Conservation (phyloP, 2,329 filamentous ascomycete genomes). For the Aspergillus pseudoterreus region DNA sequence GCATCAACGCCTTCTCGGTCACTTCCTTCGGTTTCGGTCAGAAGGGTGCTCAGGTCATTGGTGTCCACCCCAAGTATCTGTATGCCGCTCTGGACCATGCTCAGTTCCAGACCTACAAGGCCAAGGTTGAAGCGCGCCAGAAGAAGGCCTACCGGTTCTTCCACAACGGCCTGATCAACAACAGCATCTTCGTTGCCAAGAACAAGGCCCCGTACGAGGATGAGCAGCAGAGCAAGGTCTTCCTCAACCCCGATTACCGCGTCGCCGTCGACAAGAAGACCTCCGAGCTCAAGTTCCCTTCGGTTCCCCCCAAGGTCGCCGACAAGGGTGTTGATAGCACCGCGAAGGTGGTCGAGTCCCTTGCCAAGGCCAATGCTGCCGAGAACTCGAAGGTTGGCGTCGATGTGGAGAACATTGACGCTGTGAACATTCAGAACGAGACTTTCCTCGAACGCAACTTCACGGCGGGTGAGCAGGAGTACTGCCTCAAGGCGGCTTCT, state of each 20-base stretch:
- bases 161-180: constrained; percentile 98
- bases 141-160: constrained; percentile 99
- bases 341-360: constrained; percentile 70
- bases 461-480: constrained; percentile 75
- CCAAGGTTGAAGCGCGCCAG: constrained; percentile 86
- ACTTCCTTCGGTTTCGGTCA: constrained; percentile 99
- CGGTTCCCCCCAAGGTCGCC: constrained; percentile 62
- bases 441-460: constrained; percentile 96
- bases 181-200: constrained; percentile 96
- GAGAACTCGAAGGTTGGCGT: constrained; percentile 80
- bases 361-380: constrained; percentile 62
- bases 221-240: constrained; percentile 77
- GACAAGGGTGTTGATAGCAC: constrained; percentile 61
- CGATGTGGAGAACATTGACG: constrained; percentile 83
- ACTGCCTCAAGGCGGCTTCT: constrained; percentile 75
- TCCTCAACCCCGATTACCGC: constrained; percentile 90
- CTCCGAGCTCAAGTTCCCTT: constrained; percentile 68
- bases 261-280: constrained; percentile 85
- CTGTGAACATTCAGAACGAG: constrained; percentile 89
- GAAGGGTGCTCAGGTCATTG: constrained; percentile 96
- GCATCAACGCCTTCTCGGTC: constrained; percentile 96
- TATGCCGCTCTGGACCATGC: constrained; percentile 88
- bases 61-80: constrained; percentile 93
- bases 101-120: constrained; percentile 76
- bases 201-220: constrained; percentile 84